Conservation (phyloP, 2,329 filamentous ascomycete genomes). For the Lasiodiplodia citricola region DNA sequence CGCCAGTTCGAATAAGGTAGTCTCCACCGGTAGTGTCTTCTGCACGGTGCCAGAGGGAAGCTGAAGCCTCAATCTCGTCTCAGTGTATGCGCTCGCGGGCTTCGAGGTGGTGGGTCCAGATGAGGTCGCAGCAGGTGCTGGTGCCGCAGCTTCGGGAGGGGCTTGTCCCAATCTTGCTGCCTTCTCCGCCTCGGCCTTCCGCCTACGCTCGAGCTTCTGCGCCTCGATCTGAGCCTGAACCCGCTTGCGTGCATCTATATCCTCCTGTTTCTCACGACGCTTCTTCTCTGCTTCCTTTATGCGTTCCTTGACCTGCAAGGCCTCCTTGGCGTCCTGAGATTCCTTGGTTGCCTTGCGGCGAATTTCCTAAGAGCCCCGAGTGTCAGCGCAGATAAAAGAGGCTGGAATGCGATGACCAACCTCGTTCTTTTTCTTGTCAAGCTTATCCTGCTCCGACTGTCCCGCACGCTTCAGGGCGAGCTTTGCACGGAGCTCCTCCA, state of each 20-base stretch:
- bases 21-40: conserved; percentile 88
- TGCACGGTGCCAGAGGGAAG: conserved; percentile 75
- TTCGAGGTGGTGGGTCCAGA: conserved; percentile 61
- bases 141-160: conserved; percentile 55
- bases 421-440: conserved; percentile 85
- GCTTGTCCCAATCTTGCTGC: conserved; percentile 80
- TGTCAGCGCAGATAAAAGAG: conserved; percentile 23
- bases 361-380: conserved; percentile 56
- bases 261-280: conserved; percentile 83
- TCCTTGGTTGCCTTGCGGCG: conserved; percentile 90
- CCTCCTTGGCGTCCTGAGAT: conserved; percentile 86
- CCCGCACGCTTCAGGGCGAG: conserved; percentile 73
- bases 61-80: conserved; percentile 82
- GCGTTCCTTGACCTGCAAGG: conserved; percentile 84
- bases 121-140: conserved; percentile 52
- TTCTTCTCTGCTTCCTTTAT: conserved; percentile 90
- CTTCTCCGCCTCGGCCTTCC: conserved; percentile 85
- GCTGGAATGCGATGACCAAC: conserved; percentile 48
- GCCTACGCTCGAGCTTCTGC: conserved; percentile 86
- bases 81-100: conserved; percentile 73
- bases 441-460: conserved; percentile 74
- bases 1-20: conserved; percentile 91
- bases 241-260: conserved; percentile 82
- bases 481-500: conserved; percentile 75
- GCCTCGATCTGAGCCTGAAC: conserved; percentile 94